phyloP scores from a whole-genome alignment of 2,329 filamentous ascomycete species.

The Colletotrichum sansevieriae region DNA sequence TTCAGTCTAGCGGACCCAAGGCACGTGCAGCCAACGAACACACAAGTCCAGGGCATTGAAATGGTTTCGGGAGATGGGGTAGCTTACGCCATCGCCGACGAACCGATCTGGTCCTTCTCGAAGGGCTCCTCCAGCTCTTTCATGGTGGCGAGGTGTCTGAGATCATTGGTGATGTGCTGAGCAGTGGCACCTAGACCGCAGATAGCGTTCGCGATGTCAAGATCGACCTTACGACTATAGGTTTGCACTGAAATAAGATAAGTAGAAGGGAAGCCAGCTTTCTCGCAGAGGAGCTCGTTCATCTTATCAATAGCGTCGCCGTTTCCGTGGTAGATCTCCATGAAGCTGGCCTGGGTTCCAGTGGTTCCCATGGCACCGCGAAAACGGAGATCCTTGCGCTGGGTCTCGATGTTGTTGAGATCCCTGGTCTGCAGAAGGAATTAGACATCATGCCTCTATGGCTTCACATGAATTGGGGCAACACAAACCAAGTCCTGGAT shows the following conservation, averaged over 20 bases:
- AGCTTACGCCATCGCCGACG: constrained; percentile 45
- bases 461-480: not conserved
- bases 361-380: constrained; percentile 79
- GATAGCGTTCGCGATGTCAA: constrained; percentile 84
- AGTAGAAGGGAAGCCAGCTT: constrained; percentile 67
- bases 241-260: constrained; percentile 76
- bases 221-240: constrained; percentile 78
- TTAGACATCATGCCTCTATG: too few relatives aligned
- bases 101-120: constrained; percentile 78
- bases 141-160: constrained; percentile 78
- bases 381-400: constrained; percentile 78
- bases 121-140: constrained; percentile 92
- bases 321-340: constrained; percentile 67
- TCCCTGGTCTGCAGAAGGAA: constrained; percentile 64
- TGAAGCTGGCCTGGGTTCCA: constrained; percentile 83
- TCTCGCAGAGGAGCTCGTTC: constrained; percentile 68
- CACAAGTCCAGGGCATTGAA: too few relatives aligned
- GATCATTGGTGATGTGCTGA: constrained; percentile 77
- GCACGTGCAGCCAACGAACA: too few relatives aligned
- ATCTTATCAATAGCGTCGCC: constrained; percentile 64
- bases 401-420: constrained; percentile 76
- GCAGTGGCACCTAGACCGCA: constrained; percentile 83
- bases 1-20: too few relatives aligned
- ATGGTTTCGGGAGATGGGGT: not conserved
- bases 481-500: constrained; percentile 12